phyloP scores from a whole-genome alignment of 2,329 filamentous ascomycete species.

The Rutstroemia sydowiana region DNA sequence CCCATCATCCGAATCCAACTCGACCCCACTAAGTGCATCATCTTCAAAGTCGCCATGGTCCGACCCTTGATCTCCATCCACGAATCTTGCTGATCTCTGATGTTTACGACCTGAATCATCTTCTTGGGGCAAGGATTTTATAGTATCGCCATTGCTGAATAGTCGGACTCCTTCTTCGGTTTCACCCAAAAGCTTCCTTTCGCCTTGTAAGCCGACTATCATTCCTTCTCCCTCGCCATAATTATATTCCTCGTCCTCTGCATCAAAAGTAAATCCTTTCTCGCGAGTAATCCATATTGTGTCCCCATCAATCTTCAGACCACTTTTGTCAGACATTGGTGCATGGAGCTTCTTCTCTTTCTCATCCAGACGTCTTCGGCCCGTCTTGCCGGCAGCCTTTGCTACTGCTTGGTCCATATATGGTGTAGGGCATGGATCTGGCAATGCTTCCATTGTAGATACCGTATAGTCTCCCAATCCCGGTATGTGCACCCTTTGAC shows the following conservation, averaged over 20 bases:
- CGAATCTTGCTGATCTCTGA: slow-evolving; percentile 49
- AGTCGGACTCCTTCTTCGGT: slow-evolving; percentile 76
- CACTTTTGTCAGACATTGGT: slow-evolving; percentile 96
- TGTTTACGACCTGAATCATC: slow-evolving; percentile 56
- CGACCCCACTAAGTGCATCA: slow-evolving; percentile 31
- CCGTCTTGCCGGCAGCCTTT: slow-evolving; percentile 76
- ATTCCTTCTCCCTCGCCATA: slow-evolving; percentile 92
- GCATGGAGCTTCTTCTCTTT: slow-evolving; percentile 96
- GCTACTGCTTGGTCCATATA: slow-evolving; percentile 81
- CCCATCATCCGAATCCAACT: slow-evolving; percentile 42
- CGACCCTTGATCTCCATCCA: slow-evolving; percentile 51
- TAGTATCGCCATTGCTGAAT: slow-evolving; percentile 68
- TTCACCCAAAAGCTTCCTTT: slow-evolving; percentile 74
- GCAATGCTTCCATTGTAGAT: slow-evolving; percentile 74
- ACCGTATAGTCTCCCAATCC: slow-evolving; percentile 86
- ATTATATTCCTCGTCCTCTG: slow-evolving; percentile 56
- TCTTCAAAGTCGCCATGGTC: slow-evolving; percentile 51
- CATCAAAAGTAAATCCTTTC: slow-evolving; percentile 69
- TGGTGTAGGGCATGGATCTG: slow-evolving; percentile 92
- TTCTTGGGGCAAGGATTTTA: slow-evolving; percentile 52
- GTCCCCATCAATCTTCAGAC: slow-evolving; percentile 92
- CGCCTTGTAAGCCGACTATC: slow-evolving; percentile 80
- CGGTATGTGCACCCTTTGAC: slow-evolving; percentile 84
- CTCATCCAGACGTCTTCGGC: slow-evolving; percentile 75
- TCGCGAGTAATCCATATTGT: slow-evolving; percentile 80